phyloP scores from a whole-genome alignment of 169 alveolate genomes.

The Eimeria maxima region DNA sequence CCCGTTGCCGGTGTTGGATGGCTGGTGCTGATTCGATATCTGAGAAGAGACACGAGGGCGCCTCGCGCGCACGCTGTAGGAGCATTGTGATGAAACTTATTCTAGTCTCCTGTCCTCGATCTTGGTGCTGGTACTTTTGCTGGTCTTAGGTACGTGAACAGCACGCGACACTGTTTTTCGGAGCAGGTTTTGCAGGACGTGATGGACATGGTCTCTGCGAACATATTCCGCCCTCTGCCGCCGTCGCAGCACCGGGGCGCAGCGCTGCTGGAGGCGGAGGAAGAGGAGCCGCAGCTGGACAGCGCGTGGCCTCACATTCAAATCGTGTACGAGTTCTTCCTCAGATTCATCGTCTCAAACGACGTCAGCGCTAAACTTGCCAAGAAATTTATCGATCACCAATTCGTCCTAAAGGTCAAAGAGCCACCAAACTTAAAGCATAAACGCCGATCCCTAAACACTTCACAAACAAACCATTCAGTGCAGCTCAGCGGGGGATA shows the following conservation, averaged over 20 bases:
- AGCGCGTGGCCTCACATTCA: slow-evolving; percentile 92
- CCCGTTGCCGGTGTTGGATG: too few species aligned
- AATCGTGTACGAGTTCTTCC: slow-evolving; percentile 92
- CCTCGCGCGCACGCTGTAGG: too few species aligned
- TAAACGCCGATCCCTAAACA: too few species aligned
- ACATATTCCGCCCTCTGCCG: slow-evolving; percentile 88
- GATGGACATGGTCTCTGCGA: slow-evolving; percentile 90
- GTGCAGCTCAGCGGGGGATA: too few species aligned
- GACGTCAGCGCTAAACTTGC: slow-evolving; percentile 93
- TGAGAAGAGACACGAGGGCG: too few species aligned
- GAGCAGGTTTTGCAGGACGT: slow-evolving; percentile 90
- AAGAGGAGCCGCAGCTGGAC: slow-evolving; percentile 93
- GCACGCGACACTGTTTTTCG: slow-evolving; percentile 90
- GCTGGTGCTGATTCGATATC: too few species aligned
- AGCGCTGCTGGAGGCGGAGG: slow-evolving; percentile 88
- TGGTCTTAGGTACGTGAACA: slow-evolving; percentile 84
- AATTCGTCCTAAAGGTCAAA: slow-evolving; percentile 88
- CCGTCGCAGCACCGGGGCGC: slow-evolving; percentile 78
- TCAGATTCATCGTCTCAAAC: slow-evolving; percentile 92
- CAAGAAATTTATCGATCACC: slow-evolving; percentile 91
- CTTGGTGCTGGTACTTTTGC: neutral
- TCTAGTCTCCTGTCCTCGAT: too few species aligned
- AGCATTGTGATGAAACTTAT: neutral
- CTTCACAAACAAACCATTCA: too few species aligned
- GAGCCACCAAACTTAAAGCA: too few species aligned